Evolutionary conservation across 108 stramenopile species (phyloP), one percentile per base, ranked within the genome.

Genomic region (Nitzschia sp.): DNA sequence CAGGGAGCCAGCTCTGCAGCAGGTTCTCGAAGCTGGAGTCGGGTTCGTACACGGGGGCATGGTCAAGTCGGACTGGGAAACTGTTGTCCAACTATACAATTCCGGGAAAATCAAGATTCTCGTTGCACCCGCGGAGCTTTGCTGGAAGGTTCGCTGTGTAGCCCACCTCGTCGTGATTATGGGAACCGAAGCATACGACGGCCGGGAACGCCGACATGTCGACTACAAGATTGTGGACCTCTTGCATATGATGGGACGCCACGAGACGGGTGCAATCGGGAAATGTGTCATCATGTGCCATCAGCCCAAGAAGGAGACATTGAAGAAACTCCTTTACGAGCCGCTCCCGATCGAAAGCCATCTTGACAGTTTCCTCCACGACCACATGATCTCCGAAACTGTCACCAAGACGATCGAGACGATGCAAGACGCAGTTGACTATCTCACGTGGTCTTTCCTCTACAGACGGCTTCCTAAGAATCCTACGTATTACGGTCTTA

Each of bases 381-480:
- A 99, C 70, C 96, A 97, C 77, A 77, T 99, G 70, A 97, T 95
- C 71, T 96, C 98, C 1, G 99, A 98, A 68, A 89, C 97, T 64
- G 97, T 98, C 24, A 91, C 97, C 3, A 89, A 95, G 74, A 98
- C 94, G 1, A 91, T 99, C 30, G 86, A 88, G 54, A 87, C 82
- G 62, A 98, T 98, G 92, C 97, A 98, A 70, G 98, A 99, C 47
- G 97, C 96, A 6, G 95, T 99, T 54, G 98, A 99, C 74, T 98
- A 96, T 71, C 72, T 99, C 31, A 99, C 99, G 17, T 99, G 99
- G 99, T 97, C 98, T 1, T 92, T 98, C 54, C 75, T 97, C 63
- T 99, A 98, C 71, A 86, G 99, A n/a, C 89, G 99, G 15, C 84
- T 99, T 25, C 74, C 89, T 2, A 90, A 98, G 71, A 99, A 99